These are phyloP conservation scores for Ogataea paraovalis DNA, from an alignment of 805 yeast species.

Conservation along the genomic window DNA sequence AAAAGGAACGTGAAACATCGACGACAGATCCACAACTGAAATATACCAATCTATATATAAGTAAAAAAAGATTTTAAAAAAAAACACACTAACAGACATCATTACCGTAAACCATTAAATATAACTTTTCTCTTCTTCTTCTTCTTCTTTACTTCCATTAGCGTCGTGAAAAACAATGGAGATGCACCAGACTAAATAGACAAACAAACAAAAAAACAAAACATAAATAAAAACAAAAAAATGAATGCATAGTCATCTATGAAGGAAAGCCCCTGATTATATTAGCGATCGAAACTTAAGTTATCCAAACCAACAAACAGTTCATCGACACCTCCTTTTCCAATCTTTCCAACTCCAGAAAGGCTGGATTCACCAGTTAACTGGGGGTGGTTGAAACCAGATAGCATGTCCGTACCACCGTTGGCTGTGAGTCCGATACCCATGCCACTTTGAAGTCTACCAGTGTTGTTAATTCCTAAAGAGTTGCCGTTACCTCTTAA, in stretches of 20 bases:
- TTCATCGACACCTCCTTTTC: slow-evolving; percentile 22
- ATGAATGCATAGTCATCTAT: neutral
- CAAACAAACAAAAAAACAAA: too few species aligned
- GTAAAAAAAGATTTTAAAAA: too few species aligned
- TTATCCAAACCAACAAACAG: slow-evolving; percentile 27
- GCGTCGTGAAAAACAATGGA: too few species aligned
- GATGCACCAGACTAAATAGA: too few species aligned
- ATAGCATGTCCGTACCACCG: slow-evolving; percentile 1
- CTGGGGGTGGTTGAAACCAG: slow-evolving; percentile 25
- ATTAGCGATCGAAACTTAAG: slow-evolving; percentile 24
- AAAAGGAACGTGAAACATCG: too few species aligned
- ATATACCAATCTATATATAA: too few species aligned
- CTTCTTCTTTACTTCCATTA: too few species aligned
- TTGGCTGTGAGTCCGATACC: slow-evolving; percentile 7
- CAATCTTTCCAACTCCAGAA: slow-evolving; percentile 24
- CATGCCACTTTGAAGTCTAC: neutral
- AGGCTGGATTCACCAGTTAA: slow-evolving; percentile 27
- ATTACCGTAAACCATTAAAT: too few species aligned
- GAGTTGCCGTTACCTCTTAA: neutral
- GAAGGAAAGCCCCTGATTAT: neutral
- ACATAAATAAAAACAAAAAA: slow-evolving; percentile 1
- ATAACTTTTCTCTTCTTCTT: too few species aligned
- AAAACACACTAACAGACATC: too few species aligned
- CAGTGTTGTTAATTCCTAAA: neutral
- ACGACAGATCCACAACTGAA: too few species aligned